These are phyloP conservation scores for Mucor saturninus DNA, from an alignment of 371 early-diverging fungal species.

Conservation along the genomic window DNA sequence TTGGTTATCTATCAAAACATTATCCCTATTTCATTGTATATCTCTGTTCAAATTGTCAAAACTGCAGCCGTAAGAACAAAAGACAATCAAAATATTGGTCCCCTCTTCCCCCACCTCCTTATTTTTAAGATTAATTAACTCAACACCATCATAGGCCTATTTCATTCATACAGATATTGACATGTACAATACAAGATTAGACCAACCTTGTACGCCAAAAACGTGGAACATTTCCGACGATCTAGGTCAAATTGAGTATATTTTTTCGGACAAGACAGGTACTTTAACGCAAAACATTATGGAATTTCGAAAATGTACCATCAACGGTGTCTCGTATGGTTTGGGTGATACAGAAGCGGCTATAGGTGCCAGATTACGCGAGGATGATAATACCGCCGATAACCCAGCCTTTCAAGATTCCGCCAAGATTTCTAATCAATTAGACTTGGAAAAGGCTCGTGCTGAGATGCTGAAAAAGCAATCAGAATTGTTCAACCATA, in stretches of 20 bases:
- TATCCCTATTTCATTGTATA: conserved; percentile 94
- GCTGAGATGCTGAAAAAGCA: conserved; percentile 49
- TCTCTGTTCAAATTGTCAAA: conserved; percentile 93
- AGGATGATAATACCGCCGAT: conserved; percentile 12
- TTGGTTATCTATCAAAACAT: conserved; percentile 59
- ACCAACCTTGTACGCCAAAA: conserved; percentile 84
- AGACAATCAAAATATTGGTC: no score
- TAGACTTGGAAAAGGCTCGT: conserved; percentile 43
- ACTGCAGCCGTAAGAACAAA: conserved; percentile 55
- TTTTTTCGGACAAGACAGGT: conserved; percentile 94
- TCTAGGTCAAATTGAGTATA: conserved; percentile 91
- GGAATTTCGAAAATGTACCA: conserved; percentile 83
- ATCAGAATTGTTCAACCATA: conserved; percentile 44
- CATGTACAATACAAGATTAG: conserved; percentile 82
- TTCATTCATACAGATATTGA: conserved; percentile 87
- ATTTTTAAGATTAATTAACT: not conserved
- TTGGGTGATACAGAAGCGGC: conserved; percentile 57
- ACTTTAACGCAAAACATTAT: conserved; percentile 84
- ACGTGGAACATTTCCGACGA: conserved; percentile 90
- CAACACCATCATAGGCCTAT: conserved; percentile 51
- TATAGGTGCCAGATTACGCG: conserved; percentile 44
- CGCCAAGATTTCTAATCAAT: conserved; percentile 23
- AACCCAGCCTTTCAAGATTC: conserved; percentile 19
- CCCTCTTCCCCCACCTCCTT: not conserved
- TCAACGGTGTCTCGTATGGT: conserved; percentile 85